Base-by-base conservation (phyloP, 192 early-diverging fungal genomes). In the Coemansia guatemalensis region DNA sequence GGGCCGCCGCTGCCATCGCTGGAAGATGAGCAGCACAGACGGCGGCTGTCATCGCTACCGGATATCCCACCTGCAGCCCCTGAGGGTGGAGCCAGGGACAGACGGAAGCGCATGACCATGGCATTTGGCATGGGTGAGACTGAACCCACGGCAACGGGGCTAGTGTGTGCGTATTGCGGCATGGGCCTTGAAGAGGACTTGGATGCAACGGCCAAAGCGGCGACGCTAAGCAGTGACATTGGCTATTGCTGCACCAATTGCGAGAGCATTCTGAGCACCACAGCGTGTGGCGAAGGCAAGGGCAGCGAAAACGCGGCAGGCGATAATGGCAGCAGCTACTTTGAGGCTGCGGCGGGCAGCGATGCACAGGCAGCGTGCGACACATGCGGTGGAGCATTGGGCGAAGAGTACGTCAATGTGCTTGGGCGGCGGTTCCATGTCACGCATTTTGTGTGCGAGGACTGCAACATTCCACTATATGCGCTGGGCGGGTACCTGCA, bases 381-480 rank as follows among this genome's bases (percentile, higher is more conserved):
- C 18, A 44, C 54, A 32, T 80, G 77, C 61, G 60, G 60, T 22
- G 53, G 55, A 64, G 51, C 64, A 8, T 54, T 80, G 22, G 71
- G 77, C 68, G 77, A 81, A 5, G 78, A 81, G 59, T 81, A 81
- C 61, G 70, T 81, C 6, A 81, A 75, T 26, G 63, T 75, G 11
- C 61, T 74, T 33, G 78, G 78, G 1, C 62, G 73, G 47, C 68
- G 78, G 44, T 81, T 75, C 60, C 78, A 81, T 25, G 73, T 71
- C 30, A 75, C 67, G 25, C 78, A 81, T 58, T 75, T 81, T 72
- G 65, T 64, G 20, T 81, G 78, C 60, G 66, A 81, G 32, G 73
- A 75, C 78, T 81, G 78, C 52, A 68, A 58, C 60, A 81, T 81
- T 53, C 78, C 78, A 7, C 70, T 81, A 65, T 81, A 81, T 47